phyloP scores from a whole-genome alignment of 1,284 basidiomycete genomes.

The Boletellus sp. region DNA sequence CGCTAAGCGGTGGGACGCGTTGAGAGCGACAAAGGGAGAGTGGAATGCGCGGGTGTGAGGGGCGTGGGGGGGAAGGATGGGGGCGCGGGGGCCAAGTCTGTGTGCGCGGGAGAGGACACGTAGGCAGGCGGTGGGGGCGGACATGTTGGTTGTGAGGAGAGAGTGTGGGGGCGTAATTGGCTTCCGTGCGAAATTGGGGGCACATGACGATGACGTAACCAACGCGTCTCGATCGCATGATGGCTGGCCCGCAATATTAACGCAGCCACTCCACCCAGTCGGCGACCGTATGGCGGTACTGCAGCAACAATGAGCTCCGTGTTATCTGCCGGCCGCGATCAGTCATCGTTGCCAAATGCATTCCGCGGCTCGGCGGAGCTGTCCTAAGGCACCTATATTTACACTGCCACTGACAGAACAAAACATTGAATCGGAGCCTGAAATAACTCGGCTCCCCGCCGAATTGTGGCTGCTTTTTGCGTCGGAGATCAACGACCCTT shows the following conservation, averaged over 20 bases:
- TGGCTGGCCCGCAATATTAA: background rate
- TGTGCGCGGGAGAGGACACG: slow-evolving; percentile 5
- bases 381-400: background rate
- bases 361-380: slow-evolving; percentile 20
- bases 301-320: too few relatives aligned
- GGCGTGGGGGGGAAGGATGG: background rate
- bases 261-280: background rate
- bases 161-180: slow-evolving; percentile 9
- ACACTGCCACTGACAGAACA: background rate
- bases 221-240: background rate
- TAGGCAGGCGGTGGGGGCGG: slow-evolving; percentile 2
- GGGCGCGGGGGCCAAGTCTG: background rate
- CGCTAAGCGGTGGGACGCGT: slow-evolving; percentile 34
- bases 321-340: background rate
- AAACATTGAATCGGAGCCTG: background rate
- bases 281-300: background rate
- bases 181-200: slow-evolving; percentile 24
- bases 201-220: slow-evolving; percentile 28
- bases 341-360: background rate
- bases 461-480: background rate
- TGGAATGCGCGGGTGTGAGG: slow-evolving; percentile 46
- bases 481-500: background rate
- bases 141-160: slow-evolving; percentile 17
- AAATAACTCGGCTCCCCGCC: background rate
- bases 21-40: slow-evolving; percentile 55